Percentiles rank a stretch among this genome's conserved stretches.
Conservation (phyloP, 306 rosid species). For the Citrullus mucosospermus region DNA sequence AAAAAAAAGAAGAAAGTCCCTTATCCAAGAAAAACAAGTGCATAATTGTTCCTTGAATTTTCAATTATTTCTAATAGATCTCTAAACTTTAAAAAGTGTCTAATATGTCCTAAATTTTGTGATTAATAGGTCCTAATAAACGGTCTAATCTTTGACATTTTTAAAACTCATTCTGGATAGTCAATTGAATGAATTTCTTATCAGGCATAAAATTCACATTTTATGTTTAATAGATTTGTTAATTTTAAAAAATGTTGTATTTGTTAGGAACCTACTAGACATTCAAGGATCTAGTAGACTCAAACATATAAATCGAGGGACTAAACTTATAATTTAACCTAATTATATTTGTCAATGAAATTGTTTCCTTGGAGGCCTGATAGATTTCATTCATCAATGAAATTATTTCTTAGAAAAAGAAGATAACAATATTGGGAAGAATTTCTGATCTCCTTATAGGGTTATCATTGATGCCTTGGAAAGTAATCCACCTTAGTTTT, state of each 20-base stretch:
- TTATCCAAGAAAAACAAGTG: neutral
- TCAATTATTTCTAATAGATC: neutral
- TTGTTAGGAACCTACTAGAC: too few species aligned
- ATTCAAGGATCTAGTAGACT: too few species aligned
- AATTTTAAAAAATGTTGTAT: too few species aligned
- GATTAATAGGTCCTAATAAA: neutral
- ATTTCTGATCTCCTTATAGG: neutral
- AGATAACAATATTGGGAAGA: neutral
- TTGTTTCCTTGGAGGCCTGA: neutral
- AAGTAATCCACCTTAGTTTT: neutral
- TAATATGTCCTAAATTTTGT: neutral
- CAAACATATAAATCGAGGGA: too few species aligned
- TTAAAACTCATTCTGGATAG: too few species aligned
- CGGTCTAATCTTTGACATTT: neutral
- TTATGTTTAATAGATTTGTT: too few species aligned
- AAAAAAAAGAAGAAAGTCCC: too few species aligned
- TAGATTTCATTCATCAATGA: too few species aligned
- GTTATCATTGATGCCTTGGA: neutral
- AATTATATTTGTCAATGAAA: neutral
- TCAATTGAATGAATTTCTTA: too few species aligned
- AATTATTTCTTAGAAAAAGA: neutral
- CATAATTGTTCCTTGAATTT: neutral
- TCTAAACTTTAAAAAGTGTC: neutral
- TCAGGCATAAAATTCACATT: too few species aligned
- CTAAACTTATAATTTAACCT: too few species aligned